A percentile compares a stretch with the other conserved stretches of the same genome.
Conservation (phyloP, 2,329 filamentous ascomycete species). For the Microdochium nivale region DNA sequence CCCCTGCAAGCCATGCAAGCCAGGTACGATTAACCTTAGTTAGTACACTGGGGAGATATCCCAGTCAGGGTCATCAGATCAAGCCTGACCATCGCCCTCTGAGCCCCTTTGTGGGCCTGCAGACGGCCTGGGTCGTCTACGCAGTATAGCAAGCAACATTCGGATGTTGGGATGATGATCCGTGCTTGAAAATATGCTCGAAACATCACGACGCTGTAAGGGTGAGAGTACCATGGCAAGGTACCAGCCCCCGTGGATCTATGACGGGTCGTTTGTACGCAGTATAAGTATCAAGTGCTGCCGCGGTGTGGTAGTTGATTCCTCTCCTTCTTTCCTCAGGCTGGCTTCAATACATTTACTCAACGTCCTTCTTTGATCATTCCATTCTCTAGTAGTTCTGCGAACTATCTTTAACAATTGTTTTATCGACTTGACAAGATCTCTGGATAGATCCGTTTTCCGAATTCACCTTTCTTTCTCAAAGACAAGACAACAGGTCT, state of each 20-base stretch:
- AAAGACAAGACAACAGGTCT: not conserved
- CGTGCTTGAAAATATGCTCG: not conserved
- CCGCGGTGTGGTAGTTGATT: not conserved
- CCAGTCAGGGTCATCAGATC: not conserved
- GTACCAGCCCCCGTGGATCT: not conserved
- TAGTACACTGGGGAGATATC: too few species aligned
- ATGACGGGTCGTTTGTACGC: not conserved
- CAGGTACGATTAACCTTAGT: too few species aligned
- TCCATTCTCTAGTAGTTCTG: conserved; percentile 22
- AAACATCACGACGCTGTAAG: not conserved
- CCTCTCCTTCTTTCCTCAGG: conserved; percentile 10
- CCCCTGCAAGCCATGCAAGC: not conserved
- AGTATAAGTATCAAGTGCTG: not conserved
- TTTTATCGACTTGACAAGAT: conserved; percentile 11
- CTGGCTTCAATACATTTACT: conserved; percentile 14
- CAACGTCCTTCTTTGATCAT: conserved; percentile 12
- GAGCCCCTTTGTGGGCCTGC: not conserved
- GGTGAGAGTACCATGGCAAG: not conserved
- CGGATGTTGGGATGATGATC: not conserved
- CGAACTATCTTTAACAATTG: conserved; percentile 17
- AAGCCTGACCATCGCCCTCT: not conserved
- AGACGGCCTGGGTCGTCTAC: not conserved
- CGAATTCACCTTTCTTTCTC: conserved; percentile 1
- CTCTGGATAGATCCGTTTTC: conserved; percentile 17
- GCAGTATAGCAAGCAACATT: not conserved